phyloP scores from a whole-genome alignment of 306 rosid species.

The Sechiopsis laciniata region DNA sequence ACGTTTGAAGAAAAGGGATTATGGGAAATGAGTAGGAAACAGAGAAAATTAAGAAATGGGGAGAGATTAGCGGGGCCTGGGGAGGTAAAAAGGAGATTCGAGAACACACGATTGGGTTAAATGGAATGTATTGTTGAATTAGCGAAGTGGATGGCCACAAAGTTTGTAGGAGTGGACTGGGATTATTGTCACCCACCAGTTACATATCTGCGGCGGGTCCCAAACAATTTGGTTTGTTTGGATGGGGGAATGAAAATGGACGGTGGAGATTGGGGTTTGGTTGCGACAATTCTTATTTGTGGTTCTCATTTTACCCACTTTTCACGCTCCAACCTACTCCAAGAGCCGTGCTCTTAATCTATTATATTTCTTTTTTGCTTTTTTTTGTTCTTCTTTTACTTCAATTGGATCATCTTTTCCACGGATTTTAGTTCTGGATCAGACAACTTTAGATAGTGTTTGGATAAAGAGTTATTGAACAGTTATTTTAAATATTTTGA shows the following conservation, averaged over 20 bases:
- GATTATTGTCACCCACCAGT: slow-evolving; percentile 51
- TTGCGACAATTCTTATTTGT: slow-evolving; percentile 3
- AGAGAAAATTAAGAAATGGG: slow-evolving; percentile 2
- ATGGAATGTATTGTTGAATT: background rate
- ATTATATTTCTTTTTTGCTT: background rate
- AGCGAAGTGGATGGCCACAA: slow-evolving; percentile 50
- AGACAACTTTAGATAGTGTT: no score
- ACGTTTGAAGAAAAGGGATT: slow-evolving; percentile 16
- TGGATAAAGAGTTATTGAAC: no score
- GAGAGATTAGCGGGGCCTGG: slow-evolving; percentile 13
- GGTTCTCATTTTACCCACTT: background rate
- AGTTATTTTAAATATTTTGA: no score
- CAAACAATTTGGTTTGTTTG: background rate
- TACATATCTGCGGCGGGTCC: slow-evolving; percentile 52
- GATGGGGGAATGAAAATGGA: background rate
- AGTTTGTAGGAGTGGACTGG: slow-evolving; percentile 36
- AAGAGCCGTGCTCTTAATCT: slow-evolving; percentile 1
- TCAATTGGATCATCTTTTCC: background rate
- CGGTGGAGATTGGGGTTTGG: background rate
- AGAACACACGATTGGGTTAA: slow-evolving; percentile 6
- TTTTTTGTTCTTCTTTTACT: background rate
- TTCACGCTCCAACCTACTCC: background rate
- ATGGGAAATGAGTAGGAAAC: background rate
- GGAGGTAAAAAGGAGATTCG: slow-evolving; percentile 16
- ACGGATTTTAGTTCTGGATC: no score